phyloP scores from a whole-genome alignment of 2,329 filamentous ascomycete species.

The Talaromyces pinophilus region DNA sequence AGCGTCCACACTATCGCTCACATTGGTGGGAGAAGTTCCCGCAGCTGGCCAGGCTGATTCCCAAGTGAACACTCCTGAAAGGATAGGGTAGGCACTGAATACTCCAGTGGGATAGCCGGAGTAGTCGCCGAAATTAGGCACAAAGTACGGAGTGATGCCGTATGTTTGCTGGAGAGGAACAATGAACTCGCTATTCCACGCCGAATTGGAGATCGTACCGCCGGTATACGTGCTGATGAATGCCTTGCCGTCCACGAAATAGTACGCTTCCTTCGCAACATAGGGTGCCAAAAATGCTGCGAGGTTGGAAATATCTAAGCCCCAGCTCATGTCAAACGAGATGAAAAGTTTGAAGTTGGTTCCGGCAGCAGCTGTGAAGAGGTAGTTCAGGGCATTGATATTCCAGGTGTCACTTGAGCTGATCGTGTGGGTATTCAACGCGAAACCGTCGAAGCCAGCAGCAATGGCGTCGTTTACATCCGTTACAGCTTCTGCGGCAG shows the following conservation, averaged over 20 bases:
- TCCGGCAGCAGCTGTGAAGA: constrained; percentile 8
- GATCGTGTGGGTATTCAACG: constrained; percentile 18
- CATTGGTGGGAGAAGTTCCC: constrained; percentile 3
- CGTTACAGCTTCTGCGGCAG: constrained; percentile 11
- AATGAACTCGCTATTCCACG: constrained; percentile 3
- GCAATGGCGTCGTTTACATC: constrained; percentile 14
- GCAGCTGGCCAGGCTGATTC: constrained; percentile 15
- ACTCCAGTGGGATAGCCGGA: constrained; percentile 13
- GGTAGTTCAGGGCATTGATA: constrained; percentile 8
- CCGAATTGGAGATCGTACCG: constrained; percentile 1
- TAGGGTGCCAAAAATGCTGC: constrained; percentile 13
- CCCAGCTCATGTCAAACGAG: constrained; percentile 19
- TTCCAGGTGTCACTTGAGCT: constrained; percentile 19
- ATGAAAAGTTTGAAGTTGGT: constrained; percentile 18
- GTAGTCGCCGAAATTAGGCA: constrained; percentile 15
- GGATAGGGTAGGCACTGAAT: constrained; percentile 10
- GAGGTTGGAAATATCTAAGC: constrained; percentile 8
- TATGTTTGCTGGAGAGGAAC: constrained; percentile 12
- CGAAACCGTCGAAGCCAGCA: constrained; percentile 17
- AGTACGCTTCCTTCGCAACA: constrained; percentile 14
- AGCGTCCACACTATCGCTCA: constrained; percentile 11
- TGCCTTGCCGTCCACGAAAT: constrained; percentile 10
- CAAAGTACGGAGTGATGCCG: constrained; percentile 16
- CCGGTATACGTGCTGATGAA: constrained; percentile 18
- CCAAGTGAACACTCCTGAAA: constrained; percentile 16